Conservation (phyloP, 2,329 filamentous ascomycete genomes). For the Fusarium sp. region DNA sequence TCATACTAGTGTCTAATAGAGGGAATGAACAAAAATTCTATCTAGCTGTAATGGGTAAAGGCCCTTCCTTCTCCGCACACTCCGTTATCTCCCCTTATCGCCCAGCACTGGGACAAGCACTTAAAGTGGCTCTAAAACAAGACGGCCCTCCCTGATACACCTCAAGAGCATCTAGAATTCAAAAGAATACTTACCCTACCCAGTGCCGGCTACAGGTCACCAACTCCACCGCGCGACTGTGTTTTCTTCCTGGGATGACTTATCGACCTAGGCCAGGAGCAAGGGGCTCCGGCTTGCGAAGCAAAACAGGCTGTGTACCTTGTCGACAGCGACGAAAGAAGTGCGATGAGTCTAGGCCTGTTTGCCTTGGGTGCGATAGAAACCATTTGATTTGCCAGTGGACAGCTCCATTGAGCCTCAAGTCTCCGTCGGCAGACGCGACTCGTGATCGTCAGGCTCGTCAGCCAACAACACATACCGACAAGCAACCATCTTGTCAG, state of each 20-base stretch:
- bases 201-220: no score
- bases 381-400: neutral
- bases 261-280: neutral
- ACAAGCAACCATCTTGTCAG: neutral
- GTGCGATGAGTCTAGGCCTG: neutral
- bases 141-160: neutral
- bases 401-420: neutral
- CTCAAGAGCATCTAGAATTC: accelerated
- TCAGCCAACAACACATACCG: neutral
- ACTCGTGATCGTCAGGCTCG: neutral
- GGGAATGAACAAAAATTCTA: no score
- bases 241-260: neutral
- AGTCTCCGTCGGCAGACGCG: neutral
- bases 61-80: neutral
- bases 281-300: neutral
- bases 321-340: neutral
- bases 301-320: neutral
- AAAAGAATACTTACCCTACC: accelerated
- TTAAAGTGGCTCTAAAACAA: neutral
- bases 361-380: neutral
- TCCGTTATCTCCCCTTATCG: neutral
- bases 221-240: no score
- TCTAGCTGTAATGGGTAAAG: no score
- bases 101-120: accelerated
- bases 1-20: no score